Conservation (phyloP, 2,329 filamentous ascomycete species). For the Clarireedia homoeocarpa region DNA sequence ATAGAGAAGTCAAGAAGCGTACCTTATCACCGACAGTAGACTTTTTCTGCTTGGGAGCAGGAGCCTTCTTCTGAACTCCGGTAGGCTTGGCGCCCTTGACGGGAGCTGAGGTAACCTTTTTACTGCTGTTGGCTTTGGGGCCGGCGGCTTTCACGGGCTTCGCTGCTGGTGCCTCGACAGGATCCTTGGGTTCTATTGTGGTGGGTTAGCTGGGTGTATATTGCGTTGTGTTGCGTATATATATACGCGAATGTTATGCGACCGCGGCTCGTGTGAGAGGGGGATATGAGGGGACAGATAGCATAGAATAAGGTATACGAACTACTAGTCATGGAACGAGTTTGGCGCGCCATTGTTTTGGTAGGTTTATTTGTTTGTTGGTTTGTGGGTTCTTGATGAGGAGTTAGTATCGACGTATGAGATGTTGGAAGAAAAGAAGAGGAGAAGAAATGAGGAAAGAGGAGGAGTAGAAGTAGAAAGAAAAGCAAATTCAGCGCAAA, state of each 20-base stretch:
- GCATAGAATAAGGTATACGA: conserved; percentile 11
- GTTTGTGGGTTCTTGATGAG: neutral
- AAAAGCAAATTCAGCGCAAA: neutral
- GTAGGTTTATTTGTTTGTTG: conserved; percentile 9
- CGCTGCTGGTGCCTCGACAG: conserved; percentile 20
- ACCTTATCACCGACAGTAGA: conserved; percentile 25
- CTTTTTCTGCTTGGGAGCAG: conserved; percentile 25
- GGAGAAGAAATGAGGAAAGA: neutral
- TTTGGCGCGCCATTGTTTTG: conserved; percentile 26
- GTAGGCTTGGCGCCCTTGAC: conserved; percentile 27
- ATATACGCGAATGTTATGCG: conserved; percentile 6
- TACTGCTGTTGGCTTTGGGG: conserved; percentile 23
- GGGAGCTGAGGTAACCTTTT: conserved; percentile 22
- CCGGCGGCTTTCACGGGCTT: conserved; percentile 24
- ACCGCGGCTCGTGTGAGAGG: neutral
- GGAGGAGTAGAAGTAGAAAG: neutral
- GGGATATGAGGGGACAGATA: neutral
- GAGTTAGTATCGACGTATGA: neutral
- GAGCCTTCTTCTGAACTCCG: conserved; percentile 28
- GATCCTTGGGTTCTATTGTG: conserved; percentile 20
- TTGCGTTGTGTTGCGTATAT: neutral
- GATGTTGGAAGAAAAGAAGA: neutral
- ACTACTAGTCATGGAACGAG: conserved; percentile 26
- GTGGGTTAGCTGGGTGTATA: neutral
- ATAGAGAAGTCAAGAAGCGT: conserved; percentile 1